These are phyloP conservation scores for Candida sakaeoensis DNA, from an alignment of 805 yeast species.

Conservation along the genomic window DNA sequence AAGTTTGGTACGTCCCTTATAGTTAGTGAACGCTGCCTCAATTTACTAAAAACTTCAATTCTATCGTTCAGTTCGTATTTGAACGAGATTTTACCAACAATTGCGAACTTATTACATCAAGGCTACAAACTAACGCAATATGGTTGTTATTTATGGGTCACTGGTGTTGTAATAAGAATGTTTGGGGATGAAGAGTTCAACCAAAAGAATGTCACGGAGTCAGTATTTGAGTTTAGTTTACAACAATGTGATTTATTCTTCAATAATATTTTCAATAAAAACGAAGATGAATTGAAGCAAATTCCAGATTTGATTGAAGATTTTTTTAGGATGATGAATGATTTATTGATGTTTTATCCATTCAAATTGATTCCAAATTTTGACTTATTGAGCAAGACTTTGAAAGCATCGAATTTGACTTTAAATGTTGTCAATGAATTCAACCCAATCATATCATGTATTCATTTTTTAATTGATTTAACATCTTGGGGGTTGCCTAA, in stretches of 20 bases:
- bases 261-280: slow-evolving; percentile 28
- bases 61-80: slow-evolving; percentile 59
- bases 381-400: slow-evolving; percentile 47
- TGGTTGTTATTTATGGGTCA: slow-evolving; percentile 89
- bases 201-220: slow-evolving; percentile 46
- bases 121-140: slow-evolving; percentile 67
- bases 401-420: slow-evolving; percentile 57
- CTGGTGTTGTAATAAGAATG: slow-evolving; percentile 76
- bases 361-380: slow-evolving; percentile 43
- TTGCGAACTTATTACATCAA: slow-evolving; percentile 62
- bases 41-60: slow-evolving; percentile 61
- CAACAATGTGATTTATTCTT: slow-evolving; percentile 63
- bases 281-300: slow-evolving; percentile 26
- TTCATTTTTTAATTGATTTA: slow-evolving; percentile 79
- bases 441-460: slow-evolving; percentile 65
- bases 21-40: slow-evolving; percentile 73
- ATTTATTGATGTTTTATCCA: slow-evolving; percentile 73
- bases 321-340: slow-evolving; percentile 76
- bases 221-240: slow-evolving; percentile 72
- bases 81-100: slow-evolving; percentile 54
- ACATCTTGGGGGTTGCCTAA: slow-evolving; percentile 78
- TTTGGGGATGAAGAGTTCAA: slow-evolving; percentile 47
- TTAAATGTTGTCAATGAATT: slow-evolving; percentile 54
- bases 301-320: slow-evolving; percentile 79
- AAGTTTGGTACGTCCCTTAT: slow-evolving; percentile 56